Evolutionary conservation across 306 rosid species (phyloP).

Genomic region (Boehmeria nivea): DNA sequence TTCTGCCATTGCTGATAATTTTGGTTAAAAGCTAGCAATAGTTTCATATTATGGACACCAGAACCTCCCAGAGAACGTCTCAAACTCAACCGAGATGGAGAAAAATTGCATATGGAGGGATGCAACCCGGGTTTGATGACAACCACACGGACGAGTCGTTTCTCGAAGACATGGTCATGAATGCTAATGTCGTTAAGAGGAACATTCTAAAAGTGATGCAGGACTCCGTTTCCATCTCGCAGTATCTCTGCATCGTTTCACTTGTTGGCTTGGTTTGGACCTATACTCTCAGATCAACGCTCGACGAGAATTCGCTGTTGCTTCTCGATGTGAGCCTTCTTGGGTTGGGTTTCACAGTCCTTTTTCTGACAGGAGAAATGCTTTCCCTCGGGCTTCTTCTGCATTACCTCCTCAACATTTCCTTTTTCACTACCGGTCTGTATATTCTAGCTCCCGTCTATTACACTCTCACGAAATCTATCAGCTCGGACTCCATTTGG

Average conservation of each 20-base stretch:
- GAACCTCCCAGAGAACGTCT: slow-evolving; percentile 23
- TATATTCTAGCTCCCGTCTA: slow-evolving; percentile 85
- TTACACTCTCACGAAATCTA: slow-evolving; percentile 86
- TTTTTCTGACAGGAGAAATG: slow-evolving; percentile 76
- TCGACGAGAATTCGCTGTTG: slow-evolving; percentile 65
- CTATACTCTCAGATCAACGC: slow-evolving; percentile 59
- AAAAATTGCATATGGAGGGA: slow-evolving; percentile 93
- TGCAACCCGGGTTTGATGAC: slow-evolving; percentile 89
- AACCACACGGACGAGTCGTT: slow-evolving; percentile 78
- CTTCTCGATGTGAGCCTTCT: slow-evolving; percentile 67
- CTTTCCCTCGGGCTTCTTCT: slow-evolving; percentile 59
- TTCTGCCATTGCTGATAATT: background rate
- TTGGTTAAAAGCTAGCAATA: background rate
- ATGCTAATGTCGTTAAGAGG: slow-evolving; percentile 81
- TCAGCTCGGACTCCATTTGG: slow-evolving; percentile 89
- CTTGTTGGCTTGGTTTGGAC: slow-evolving; percentile 86
- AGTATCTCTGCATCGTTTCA: slow-evolving; percentile 77
- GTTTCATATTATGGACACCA: slow-evolving; percentile 31
- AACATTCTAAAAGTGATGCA: slow-evolving; percentile 79
- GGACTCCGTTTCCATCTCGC: slow-evolving; percentile 80
- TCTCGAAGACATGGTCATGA: slow-evolving; percentile 87
- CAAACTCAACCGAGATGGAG: slow-evolving; percentile 56
- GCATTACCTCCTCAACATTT: slow-evolving; percentile 62
- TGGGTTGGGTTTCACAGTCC: slow-evolving; percentile 61
- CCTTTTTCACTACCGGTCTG: slow-evolving; percentile 64